These are phyloP conservation scores for Tephrocybe sp. DNA, from an alignment of 768 basidiomycete species.

Conservation along the genomic window DNA sequence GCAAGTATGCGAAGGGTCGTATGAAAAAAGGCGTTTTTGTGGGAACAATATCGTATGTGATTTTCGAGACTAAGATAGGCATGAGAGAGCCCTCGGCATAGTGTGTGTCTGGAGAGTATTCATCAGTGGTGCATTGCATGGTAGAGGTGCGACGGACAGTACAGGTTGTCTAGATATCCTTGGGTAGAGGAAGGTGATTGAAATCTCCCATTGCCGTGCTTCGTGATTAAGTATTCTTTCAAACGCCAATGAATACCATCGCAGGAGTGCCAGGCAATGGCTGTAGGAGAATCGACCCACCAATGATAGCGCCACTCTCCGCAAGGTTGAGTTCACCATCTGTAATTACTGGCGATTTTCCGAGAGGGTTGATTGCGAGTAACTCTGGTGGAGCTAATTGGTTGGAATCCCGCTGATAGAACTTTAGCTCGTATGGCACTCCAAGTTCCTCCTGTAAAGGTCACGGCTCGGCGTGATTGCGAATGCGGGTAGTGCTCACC, in stretches of 20 bases:
- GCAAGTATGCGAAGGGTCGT: constrained; percentile 28
- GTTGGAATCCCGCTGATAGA: constrained; percentile 25
- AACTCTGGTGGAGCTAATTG: constrained; percentile 33
- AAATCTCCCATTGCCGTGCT: constrained; percentile 17
- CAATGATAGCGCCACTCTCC: constrained; percentile 27
- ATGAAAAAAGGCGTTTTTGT: constrained; percentile 33
- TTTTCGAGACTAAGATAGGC: constrained; percentile 37
- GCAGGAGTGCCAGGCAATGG: too few relatives aligned
- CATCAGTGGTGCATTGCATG: too few relatives aligned
- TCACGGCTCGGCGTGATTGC: too few relatives aligned
- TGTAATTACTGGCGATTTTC: constrained; percentile 40
- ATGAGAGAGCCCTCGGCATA: constrained; percentile 26
- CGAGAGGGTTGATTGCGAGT: constrained; percentile 33
- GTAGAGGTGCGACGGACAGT: too few relatives aligned
- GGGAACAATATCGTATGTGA: constrained; percentile 30
- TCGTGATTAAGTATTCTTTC: constrained; percentile 20
- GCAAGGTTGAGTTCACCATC: constrained; percentile 39
- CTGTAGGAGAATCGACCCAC: too few relatives aligned
- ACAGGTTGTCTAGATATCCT: constrained; percentile 18
- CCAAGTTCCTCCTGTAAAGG: constrained; percentile 39
- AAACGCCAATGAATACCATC: too few relatives aligned
- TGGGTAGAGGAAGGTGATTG: constrained; percentile 6
- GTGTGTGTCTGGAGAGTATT: constrained; percentile 14
- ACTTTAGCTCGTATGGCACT: constrained; percentile 37
- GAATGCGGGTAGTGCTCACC: constrained; percentile 15